Base-by-base conservation (phyloP, 306 rosid species). In the Bauhinia variegata region DNA sequence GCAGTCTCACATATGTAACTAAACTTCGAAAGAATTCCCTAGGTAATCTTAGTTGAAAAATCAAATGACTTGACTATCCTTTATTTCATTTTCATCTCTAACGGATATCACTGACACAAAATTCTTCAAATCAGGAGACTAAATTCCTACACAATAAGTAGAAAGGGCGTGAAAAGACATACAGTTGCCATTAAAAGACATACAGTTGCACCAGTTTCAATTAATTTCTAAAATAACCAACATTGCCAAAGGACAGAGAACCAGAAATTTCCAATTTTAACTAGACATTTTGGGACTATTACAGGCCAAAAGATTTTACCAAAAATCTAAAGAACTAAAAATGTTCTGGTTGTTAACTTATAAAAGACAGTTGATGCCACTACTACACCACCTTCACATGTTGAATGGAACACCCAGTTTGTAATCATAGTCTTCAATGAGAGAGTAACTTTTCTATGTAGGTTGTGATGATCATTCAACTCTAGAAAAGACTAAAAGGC, bases 321-420 rank as follows among this genome's bases (percentile, higher is more conserved):
- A 37, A 37, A 37, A n/a, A n/a, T n/a, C n/a, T n/a, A n/a, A n/a
- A n/a, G n/a, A n/a, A n/a, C n/a, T n/a, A n/a, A n/a, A n/a, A n/a
- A n/a, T n/a, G n/a, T n/a, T n/a, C n/a, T n/a, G n/a, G n/a, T n/a
- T n/a, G n/a, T n/a, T n/a, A n/a, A n/a, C n/a, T n/a, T n/a, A n/a
- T n/a, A n/a, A n/a, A n/a, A n/a, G n/a, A n/a, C n/a, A n/a, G n/a
- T 42, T 74, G 70, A 81, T 68, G 50, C 38, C 44, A 65, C 58
- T 55, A 61, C 5, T 17, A 68, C 39, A 16, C 33, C 54, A 56
- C 10, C 31, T 48, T 14, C 18, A 49, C 11, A 50, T 11, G 5
- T 46, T 46, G 54, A n/a, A 60, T 53, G 23, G 60, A 74, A 59
- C 63, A 51, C 60, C 7, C 7, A 8, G 51, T 50, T 63, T 46